phyloP scores from a whole-genome alignment of 345 rosid species.

The Microcos paniculata region DNA sequence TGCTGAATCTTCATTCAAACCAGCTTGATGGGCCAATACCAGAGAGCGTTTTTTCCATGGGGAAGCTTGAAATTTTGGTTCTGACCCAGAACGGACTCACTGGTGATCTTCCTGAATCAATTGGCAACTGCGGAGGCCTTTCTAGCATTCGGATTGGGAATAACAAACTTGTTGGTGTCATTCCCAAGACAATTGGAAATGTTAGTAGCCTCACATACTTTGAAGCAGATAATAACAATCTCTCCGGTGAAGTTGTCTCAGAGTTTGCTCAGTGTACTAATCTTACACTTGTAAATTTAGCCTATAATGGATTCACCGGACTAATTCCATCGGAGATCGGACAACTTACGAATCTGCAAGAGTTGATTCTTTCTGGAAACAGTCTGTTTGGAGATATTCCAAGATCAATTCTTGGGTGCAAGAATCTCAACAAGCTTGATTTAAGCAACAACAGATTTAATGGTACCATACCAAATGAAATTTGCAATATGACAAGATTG shows the following conservation, averaged over 20 bases:
- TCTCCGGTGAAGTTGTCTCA: slow-evolving; percentile 74
- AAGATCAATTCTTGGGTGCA: slow-evolving; percentile 59
- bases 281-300: slow-evolving; percentile 82
- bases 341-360: slow-evolving; percentile 78
- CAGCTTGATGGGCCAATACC: slow-evolving; percentile 80
- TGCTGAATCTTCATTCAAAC: slow-evolving; percentile 92
- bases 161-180: slow-evolving; percentile 70
- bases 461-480: slow-evolving; percentile 69
- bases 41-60: slow-evolving; percentile 64
- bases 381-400: slow-evolving; percentile 81
- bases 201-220: slow-evolving; percentile 84
- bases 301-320: slow-evolving; percentile 85
- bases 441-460: slow-evolving; percentile 71
- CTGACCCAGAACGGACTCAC: slow-evolving; percentile 71
- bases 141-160: slow-evolving; percentile 85
- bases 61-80: slow-evolving; percentile 77
- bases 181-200: slow-evolving; percentile 79
- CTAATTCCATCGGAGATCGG: slow-evolving; percentile 69
- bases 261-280: slow-evolving; percentile 81
- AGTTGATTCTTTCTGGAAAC: slow-evolving; percentile 85
- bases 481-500: slow-evolving; percentile 62
- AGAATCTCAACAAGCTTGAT: slow-evolving; percentile 90
- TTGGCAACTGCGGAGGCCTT: slow-evolving; percentile 75
- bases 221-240: slow-evolving; percentile 81
- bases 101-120: slow-evolving; percentile 65